Evolutionary conservation across 192 early-diverging fungal species (phyloP).

Genomic region (Chytriomyces sp.): DNA sequence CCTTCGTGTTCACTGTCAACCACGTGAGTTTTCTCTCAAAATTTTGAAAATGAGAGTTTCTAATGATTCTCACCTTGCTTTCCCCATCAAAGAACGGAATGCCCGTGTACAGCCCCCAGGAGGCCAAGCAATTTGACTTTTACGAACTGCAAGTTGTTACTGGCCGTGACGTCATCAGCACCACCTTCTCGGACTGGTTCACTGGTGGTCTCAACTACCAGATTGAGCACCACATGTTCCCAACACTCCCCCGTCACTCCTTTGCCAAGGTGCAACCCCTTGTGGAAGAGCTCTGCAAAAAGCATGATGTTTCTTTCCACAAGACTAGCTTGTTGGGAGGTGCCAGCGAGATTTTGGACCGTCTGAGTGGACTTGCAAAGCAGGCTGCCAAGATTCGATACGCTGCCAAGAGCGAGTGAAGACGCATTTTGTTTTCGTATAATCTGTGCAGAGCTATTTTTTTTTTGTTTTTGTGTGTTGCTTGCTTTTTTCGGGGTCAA

Average conservation of each 20-base stretch:
- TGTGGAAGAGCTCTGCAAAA: slow-evolving; percentile 68
- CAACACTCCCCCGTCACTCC: slow-evolving; percentile 77
- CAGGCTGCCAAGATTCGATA: slow-evolving; percentile 41
- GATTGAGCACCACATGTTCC: slow-evolving; percentile 90
- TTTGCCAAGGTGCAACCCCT: slow-evolving; percentile 67
- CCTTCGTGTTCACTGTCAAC: slow-evolving; percentile 79
- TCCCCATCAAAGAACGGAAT: slow-evolving; percentile 65
- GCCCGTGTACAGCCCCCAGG: slow-evolving; percentile 72
- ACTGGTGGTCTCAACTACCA: slow-evolving; percentile 83
- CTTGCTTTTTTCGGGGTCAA: too few relatives aligned
- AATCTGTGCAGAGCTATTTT: too few relatives aligned
- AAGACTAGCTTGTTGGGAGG: slow-evolving; percentile 64
- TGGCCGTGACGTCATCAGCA: slow-evolving; percentile 72
- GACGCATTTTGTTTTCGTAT: too few relatives aligned
- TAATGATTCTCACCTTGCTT: background rate
- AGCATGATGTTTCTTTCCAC: slow-evolving; percentile 71
- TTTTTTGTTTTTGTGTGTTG: too few relatives aligned
- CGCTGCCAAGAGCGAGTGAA: background rate
- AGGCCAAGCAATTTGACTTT: slow-evolving; percentile 73
- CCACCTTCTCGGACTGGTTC: slow-evolving; percentile 77
- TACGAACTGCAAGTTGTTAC: slow-evolving; percentile 78
- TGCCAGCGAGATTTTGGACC: slow-evolving; percentile 64
- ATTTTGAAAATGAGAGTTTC: too few relatives aligned
- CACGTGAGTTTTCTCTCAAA: slow-evolving; percentile 53
- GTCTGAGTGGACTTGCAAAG: slow-evolving; percentile 54